phyloP scores from a whole-genome alignment of 495 filamentous ascomycete genomes.

The Saxophila tyrrhenica region DNA sequence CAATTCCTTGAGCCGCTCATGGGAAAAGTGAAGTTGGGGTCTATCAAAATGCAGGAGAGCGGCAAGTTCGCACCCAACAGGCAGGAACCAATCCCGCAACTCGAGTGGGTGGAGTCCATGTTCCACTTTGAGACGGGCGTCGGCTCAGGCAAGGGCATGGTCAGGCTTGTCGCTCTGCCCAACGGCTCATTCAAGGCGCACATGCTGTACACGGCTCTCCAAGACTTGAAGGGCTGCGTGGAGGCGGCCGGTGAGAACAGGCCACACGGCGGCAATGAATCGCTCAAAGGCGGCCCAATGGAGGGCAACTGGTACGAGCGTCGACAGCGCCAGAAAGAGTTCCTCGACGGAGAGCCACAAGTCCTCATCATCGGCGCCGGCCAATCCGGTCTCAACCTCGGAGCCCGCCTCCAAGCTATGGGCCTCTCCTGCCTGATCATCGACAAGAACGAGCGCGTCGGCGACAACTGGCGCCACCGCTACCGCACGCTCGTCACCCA shows the following conservation, averaged over 20 bases:
- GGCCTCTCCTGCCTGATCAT: conserved; percentile 51
- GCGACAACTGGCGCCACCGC: conserved; percentile 69
- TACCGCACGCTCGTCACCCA: conserved; percentile 56
- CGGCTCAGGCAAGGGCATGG: conserved; percentile 16
- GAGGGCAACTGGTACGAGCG: conserved; percentile 42
- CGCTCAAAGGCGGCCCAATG: conserved; percentile 5
- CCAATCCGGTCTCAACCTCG: conserved; percentile 43
- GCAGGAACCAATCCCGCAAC: conserved; percentile 3
- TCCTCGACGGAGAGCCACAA: conserved; percentile 45
- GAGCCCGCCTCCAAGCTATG: conserved; percentile 67
- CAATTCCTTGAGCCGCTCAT: conserved; percentile 1
- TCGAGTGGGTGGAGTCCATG: conserved; percentile 22
- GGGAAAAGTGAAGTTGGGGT: not conserved
- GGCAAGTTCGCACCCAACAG: not conserved
- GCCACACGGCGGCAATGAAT: conserved; percentile 19
- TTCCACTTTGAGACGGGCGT: conserved; percentile 20
- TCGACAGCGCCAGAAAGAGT: conserved; percentile 40
- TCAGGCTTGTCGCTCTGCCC: conserved; percentile 6
- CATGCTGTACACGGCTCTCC: conserved; percentile 19
- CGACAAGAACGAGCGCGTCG: conserved; percentile 53
- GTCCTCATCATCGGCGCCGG: conserved; percentile 57
- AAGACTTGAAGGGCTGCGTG: conserved; percentile 15
- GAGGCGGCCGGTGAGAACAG: conserved; percentile 12
- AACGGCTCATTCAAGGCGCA: conserved; percentile 21
- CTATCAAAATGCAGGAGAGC: not conserved